Evolutionary conservation across 441 rosid species (phyloP).

Genomic region (Euphorbia celastroides): DNA sequence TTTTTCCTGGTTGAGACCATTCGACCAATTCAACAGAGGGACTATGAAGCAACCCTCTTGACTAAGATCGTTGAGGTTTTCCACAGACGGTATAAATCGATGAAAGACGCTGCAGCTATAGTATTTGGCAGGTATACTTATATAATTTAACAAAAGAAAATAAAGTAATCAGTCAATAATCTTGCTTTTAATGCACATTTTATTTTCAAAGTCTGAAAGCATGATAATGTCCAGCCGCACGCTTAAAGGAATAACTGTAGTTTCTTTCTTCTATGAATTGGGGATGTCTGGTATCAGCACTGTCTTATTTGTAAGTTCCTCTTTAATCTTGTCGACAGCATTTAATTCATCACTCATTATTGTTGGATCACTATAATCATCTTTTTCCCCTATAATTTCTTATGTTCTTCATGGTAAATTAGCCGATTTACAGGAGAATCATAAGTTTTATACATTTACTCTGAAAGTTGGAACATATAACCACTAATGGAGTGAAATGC

Average conservation of each 20-base stretch:
- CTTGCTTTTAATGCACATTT: background rate
- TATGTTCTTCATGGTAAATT: background rate
- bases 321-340: background rate
- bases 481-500: background rate
- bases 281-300: constrained; percentile 53
- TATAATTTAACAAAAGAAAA: background rate
- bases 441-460: background rate
- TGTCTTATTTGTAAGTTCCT: constrained; percentile 37
- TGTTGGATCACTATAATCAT: background rate
- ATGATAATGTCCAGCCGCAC: constrained; percentile 33
- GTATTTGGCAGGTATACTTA: constrained; percentile 35
- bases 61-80: constrained; percentile 24
- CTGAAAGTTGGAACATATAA: background rate
- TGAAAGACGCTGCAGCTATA: constrained; percentile 42
- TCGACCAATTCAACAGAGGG: constrained; percentile 21
- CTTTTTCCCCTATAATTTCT: background rate
- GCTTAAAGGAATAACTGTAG: constrained; percentile 39
- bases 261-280: constrained; percentile 51
- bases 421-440: background rate
- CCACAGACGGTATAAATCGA: constrained; percentile 30
- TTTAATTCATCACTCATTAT: background rate
- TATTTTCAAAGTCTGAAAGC: background rate
- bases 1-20: constrained; percentile 41
- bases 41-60: constrained; percentile 26
- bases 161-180: background rate